A percentile compares a stretch with the other conserved stretches of the same genome.
These are phyloP conservation scores for Phytophthora lateralis DNA, from an alignment of 352 stramenopile species.

Conservation along the genomic window DNA sequence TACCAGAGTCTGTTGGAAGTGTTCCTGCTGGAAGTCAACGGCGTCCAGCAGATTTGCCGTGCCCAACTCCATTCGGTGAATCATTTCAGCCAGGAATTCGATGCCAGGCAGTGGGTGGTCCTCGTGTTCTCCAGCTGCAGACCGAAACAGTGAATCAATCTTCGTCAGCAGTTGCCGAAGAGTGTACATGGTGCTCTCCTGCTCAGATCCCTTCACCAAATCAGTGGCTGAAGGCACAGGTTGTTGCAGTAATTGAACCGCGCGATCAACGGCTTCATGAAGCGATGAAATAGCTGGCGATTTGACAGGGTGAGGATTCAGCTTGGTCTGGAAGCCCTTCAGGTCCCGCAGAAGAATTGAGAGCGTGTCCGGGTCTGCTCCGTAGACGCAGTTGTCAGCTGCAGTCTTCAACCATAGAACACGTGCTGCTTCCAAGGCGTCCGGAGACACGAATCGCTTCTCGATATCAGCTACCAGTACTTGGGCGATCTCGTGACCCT, in stretches of 20 bases:
- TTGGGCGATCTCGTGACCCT: constrained; percentile 18
- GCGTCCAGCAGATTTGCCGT: constrained; percentile 61
- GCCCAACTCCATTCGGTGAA: constrained; percentile 67
- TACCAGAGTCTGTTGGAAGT: constrained; percentile 43
- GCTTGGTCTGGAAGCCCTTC: constrained; percentile 31
- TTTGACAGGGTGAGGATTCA: constrained; percentile 28
- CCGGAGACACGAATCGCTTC: constrained; percentile 31
- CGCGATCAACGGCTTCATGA: constrained; percentile 35
- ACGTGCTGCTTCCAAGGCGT: constrained; percentile 34
- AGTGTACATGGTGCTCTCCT: constrained; percentile 44
- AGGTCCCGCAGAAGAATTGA: constrained; percentile 40
- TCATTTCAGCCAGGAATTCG: constrained; percentile 43
- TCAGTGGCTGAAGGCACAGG: constrained; percentile 17
- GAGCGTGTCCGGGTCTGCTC: constrained; percentile 41
- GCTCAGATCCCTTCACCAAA: constrained; percentile 8
- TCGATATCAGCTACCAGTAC: constrained; percentile 21
- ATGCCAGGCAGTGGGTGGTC: constrained; percentile 17
- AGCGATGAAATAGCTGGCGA: constrained; percentile 35
- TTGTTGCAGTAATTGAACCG: constrained; percentile 40
- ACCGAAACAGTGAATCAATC: constrained; percentile 41
- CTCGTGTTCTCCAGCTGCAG: constrained; percentile 22
- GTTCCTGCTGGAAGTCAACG: constrained; percentile 58
- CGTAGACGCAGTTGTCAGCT: constrained; percentile 62
- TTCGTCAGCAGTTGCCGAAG: constrained; percentile 45
- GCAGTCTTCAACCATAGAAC: constrained; percentile 50